Base-by-base conservation (phyloP, 163 green algal genomes). In the Coccomyxa subellipsoidea region DNA sequence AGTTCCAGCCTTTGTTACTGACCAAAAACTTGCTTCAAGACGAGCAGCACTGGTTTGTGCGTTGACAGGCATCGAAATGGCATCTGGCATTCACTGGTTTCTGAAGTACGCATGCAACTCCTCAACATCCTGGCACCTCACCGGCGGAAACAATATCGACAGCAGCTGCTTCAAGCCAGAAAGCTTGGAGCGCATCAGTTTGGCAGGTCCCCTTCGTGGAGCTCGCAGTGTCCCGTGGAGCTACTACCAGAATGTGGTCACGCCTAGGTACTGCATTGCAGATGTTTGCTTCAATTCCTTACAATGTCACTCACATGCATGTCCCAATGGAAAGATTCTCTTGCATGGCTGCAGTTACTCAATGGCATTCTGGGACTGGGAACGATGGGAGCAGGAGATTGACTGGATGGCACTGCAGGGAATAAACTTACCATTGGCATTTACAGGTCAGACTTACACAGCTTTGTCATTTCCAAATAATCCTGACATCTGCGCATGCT, bases 321-420 rank as follows among this genome's bases (percentile, higher is more conserved):
- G n/a, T n/a, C n/a, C n/a, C n/a, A n/a, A n/a, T n/a, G n/a, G n/a
- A n/a, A n/a, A n/a, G n/a, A n/a, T n/a, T n/a, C n/a, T n/a, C 2
- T n/a, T 78, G 34, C 34, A 47, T 29, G 21, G 23, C 15, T 73
- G 40, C 34, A 86, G 80, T n/a, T 91, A 91, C 83, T 85, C 79
- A 7, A 86, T 85, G 71, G 78, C 82, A 12, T 90, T 82, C 53
- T 92, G 88, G 88, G 78, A 88, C 40, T 92, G 86, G 88, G 77
- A 84, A 32, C 85, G 88, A 69, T 92, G 88, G 88, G 84, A 92
- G 76, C 34, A 38, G 35, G 88, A 92, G 84, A 75, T 92, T n/a
- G 88, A 92, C 82, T 90, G 86, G 88, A 92, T 90, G 88, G 88
- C 88, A 29, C 83, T 92, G 72, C 83, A 92, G 59, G 86, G 86